phyloP scores from a whole-genome alignment of 805 yeast genomes.

The Saccharomyces jurei region DNA sequence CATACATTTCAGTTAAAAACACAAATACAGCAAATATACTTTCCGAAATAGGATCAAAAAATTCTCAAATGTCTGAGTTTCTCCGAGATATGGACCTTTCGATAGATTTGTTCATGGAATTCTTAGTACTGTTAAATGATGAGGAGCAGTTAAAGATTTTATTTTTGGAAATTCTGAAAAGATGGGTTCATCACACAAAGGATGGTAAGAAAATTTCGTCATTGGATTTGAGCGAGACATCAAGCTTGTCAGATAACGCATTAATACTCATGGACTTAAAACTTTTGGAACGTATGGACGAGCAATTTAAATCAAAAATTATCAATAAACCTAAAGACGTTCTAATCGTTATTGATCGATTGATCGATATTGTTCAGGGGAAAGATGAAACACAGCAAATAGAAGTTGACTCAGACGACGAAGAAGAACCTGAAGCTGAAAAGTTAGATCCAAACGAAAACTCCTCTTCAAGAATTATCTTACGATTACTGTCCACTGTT shows the following conservation, averaged over 20 bases:
- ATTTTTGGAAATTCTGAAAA: constrained; percentile 45
- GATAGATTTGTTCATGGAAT: constrained; percentile 33
- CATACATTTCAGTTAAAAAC: constrained; percentile 21
- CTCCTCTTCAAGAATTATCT: constrained; percentile 22
- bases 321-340: constrained; percentile 44
- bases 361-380: constrained; percentile 25
- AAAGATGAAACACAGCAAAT: constrained; percentile 16
- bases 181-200: constrained; percentile 43
- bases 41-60: not conserved
- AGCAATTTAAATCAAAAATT: constrained; percentile 45
- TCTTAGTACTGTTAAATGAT: constrained; percentile 46
- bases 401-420: constrained; percentile 28
- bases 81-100: constrained; percentile 40
- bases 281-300: constrained; percentile 53
- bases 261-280: constrained; percentile 51
- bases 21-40: constrained; percentile 2
- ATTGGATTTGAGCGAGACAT: constrained; percentile 6
- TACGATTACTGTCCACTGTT: constrained; percentile 35
- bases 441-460: not conserved
- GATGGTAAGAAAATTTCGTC: not conserved
- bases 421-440: constrained; percentile 13
- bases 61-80: constrained; percentile 19
- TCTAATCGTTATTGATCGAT: constrained; percentile 39
- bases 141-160: constrained; percentile 34
- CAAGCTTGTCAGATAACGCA: constrained; percentile 39